Base-by-base conservation (phyloP, 164 flowering plant species). In the Aristolochia fimbriata region DNA sequence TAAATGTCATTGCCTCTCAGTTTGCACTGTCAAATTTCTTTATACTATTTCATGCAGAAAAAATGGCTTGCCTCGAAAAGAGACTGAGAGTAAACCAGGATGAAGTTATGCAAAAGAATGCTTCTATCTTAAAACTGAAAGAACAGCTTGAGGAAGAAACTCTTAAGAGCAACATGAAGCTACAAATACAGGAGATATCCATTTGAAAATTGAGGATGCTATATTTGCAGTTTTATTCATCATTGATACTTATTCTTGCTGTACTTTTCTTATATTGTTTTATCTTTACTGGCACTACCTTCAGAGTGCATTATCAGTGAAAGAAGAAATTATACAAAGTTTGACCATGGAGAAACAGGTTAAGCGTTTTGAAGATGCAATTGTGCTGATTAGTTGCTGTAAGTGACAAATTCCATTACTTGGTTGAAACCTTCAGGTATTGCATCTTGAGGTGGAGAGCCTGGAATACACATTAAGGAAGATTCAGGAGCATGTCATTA, bases 171-270 rank as follows among this genome's bases (percentile, higher is more conserved):
- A 53, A 56, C 30, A 27, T 11, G 58, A 76, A 68, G 61, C 66
- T 60, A 60, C 76, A 70, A 58, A 62, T 78, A 16, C 77, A 79
- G 68, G 85, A 79, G 61, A 82, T 84, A 84, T 84, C 90, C 86
- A 17, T 61, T 20, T 30, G 1, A 47, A 43, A 6, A 27, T 58
- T 37, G 4, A 51, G 58, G 54, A 24, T 12, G 30, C 33, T 55
- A n/a, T 59, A 31, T 60, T 17, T 3, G 3, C 9, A 57, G 12
- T 46, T 24, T 56, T 30, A 61, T 30, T 61, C 33, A 17, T 16
- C 46, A 41, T 3, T 37, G 43, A 37, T 37, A 3, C 9, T 6
- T 37, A 37, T 37, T 37, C 43, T 37, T 37, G 43, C 12, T 37
- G 43, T 37, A 37, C 43, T 37, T 37, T 37, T 10, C 12, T 37